A percentile compares a stretch with the other conserved stretches of the same genome.
phyloP scores from a whole-genome alignment of 1,139 yeast genomes.

The Candida sp. region DNA sequence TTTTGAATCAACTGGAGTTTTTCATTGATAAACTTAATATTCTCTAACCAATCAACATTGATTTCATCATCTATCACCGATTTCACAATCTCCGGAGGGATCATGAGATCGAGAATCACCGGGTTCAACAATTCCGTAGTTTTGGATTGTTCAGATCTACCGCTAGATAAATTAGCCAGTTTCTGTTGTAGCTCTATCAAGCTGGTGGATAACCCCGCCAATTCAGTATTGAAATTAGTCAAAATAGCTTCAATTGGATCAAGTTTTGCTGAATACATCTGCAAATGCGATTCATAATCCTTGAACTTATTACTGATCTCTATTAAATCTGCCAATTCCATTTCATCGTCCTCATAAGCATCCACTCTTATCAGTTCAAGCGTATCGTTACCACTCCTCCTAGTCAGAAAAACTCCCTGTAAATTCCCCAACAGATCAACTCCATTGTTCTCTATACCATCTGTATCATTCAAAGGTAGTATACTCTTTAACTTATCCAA shows the following conservation, averaged over 20 bases:
- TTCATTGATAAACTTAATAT: slow-evolving; percentile 53
- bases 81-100: slow-evolving; percentile 65
- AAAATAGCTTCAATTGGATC: slow-evolving; percentile 40
- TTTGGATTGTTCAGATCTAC: slow-evolving; percentile 48
- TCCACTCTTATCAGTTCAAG: slow-evolving; percentile 18
- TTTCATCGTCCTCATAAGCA: slow-evolving; percentile 5
- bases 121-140: slow-evolving; percentile 65
- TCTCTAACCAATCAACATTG: slow-evolving; percentile 54
- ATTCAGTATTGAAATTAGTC: slow-evolving; percentile 51
- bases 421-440: slow-evolving; percentile 3
- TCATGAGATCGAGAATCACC: slow-evolving; percentile 64
- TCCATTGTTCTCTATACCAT: neutral
- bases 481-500: slow-evolving; percentile 1
- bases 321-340: slow-evolving; percentile 1
- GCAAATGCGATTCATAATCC: slow-evolving; percentile 32
- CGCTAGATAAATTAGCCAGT: slow-evolving; percentile 28
- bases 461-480: neutral
- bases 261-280: slow-evolving; percentile 31
- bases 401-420: neutral
- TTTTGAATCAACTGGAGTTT: slow-evolving; percentile 46
- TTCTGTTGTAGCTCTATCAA: slow-evolving; percentile 58
- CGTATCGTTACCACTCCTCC: neutral
- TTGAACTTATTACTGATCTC: slow-evolving; percentile 17
- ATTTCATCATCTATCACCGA: slow-evolving; percentile 44
- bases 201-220: slow-evolving; percentile 57